Conservation (phyloP, 805 yeast genomes). For the Alloascoidea hylecoeti region DNA sequence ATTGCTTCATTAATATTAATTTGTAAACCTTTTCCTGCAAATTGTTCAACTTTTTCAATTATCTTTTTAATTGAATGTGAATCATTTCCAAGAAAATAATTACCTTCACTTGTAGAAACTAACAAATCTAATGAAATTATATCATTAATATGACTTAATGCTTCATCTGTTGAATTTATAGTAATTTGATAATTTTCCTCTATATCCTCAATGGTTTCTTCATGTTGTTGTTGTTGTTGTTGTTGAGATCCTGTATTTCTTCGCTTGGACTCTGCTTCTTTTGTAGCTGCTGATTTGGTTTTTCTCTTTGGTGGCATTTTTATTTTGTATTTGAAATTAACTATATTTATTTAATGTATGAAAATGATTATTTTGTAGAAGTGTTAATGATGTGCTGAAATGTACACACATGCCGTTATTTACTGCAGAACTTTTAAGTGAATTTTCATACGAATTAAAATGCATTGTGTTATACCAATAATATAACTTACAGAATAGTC, state of each 20-base stretch:
- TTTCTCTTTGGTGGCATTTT: slow-evolving; percentile 1
- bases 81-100: not conserved
- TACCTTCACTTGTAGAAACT: slow-evolving; percentile 1
- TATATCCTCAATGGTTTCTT: not conserved
- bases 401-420: too few species aligned
- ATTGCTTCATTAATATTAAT: not conserved
- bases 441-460: too few species aligned
- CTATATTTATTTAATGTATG: too few species aligned
- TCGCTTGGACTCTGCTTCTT: not conserved
- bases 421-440: too few species aligned
- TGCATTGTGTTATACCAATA: too few species aligned
- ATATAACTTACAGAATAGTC: too few species aligned
- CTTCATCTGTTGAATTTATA: not conserved
- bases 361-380: too few species aligned
- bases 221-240: not conserved
- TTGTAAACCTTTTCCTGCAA: not conserved
- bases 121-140: too few species aligned
- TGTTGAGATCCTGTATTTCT: not conserved
- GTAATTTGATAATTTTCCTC: not conserved
- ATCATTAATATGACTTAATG: too few species aligned
- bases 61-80: not conserved
- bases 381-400: too few species aligned
- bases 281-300: not conserved
- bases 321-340: too few species aligned
- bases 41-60: not conserved